Evolutionary conservation across 2,329 filamentous ascomycete species (phyloP).

Genomic region (Penicillium corylophilum): DNA sequence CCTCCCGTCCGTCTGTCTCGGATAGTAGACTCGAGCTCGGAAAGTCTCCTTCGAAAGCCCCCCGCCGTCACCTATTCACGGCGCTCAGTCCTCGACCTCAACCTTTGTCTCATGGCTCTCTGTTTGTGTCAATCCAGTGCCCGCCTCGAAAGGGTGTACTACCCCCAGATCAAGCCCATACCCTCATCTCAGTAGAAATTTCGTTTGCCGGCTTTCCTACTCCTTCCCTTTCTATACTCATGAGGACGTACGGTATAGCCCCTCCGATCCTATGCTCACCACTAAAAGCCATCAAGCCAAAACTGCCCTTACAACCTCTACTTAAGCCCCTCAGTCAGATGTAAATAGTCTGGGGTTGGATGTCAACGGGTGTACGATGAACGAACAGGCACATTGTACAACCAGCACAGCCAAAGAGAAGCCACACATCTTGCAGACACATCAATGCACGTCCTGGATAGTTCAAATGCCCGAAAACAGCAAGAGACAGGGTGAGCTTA

Average conservation of each 20-base stretch:
- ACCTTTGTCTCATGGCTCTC: conserved; percentile 2
- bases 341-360: conserved; percentile 14
- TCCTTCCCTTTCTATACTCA: neutral
- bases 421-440: conserved; percentile 8
- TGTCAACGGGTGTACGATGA: conserved; percentile 14
- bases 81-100: conserved; percentile 17
- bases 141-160: neutral
- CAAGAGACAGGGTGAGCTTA: neutral
- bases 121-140: conserved; percentile 1
- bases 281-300: neutral
- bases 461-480: neutral
- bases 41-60: conserved; percentile 10
- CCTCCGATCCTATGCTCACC: neutral
- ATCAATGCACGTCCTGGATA: conserved; percentile 1
- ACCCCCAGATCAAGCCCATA: neutral
- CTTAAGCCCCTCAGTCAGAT: neutral
- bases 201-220: neutral
- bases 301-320: neutral
- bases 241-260: neutral
- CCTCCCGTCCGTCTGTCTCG: conserved; percentile 21
- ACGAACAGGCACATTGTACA: conserved; percentile 15
- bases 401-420: conserved; percentile 1
- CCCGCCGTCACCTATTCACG: neutral
- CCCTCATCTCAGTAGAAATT: neutral
- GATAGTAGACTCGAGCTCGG: conserved; percentile 19